Conservation (phyloP, 2,329 filamentous ascomycete species). For the Calonectria pauciramosa region DNA sequence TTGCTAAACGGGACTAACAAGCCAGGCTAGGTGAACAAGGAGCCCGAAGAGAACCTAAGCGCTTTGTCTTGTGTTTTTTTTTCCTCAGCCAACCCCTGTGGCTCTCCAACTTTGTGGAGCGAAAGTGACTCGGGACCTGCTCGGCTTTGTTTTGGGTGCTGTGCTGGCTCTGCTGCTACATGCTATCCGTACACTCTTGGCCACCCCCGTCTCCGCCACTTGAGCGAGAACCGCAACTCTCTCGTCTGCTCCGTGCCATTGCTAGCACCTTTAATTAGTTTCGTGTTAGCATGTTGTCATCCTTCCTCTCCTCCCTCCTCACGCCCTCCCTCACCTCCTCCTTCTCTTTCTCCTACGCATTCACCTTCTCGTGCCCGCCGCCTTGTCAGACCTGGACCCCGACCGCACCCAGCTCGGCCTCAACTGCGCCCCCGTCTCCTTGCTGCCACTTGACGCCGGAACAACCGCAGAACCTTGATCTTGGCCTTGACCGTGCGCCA, state of each 20-base stretch:
- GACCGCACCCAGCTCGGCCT: not conserved
- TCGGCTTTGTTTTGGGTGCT: slow-evolving; percentile 25
- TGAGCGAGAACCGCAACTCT: slow-evolving; percentile 39
- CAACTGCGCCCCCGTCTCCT: slow-evolving; percentile 11
- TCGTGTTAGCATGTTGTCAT: slow-evolving; percentile 23
- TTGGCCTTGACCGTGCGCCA: slow-evolving; percentile 21
- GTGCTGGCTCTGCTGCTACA: slow-evolving; percentile 22
- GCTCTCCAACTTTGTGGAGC: slow-evolving; percentile 9
- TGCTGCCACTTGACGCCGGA: slow-evolving; percentile 8
- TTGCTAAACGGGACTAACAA: slow-evolving; percentile 2
- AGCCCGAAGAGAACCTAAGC: slow-evolving; percentile 6
- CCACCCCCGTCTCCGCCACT: slow-evolving; percentile 40
- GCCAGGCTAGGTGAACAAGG: not conserved
- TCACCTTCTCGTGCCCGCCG: slow-evolving; percentile 23
- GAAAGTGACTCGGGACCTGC: slow-evolving; percentile 11
- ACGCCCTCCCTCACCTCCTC: slow-evolving; percentile 35
- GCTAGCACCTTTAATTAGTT: slow-evolving; percentile 17
- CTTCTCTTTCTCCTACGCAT: slow-evolving; percentile 30
- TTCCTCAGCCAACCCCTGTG: slow-evolving; percentile 4
- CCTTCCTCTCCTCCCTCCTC: slow-evolving; percentile 22
- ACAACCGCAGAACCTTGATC: slow-evolving; percentile 1
- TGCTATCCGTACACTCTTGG: slow-evolving; percentile 11
- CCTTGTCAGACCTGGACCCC: not conserved
- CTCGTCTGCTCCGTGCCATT: slow-evolving; percentile 12
- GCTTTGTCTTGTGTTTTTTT: not conserved